Conservation (phyloP, 768 basidiomycete species). For the Gyrodon lividus region DNA sequence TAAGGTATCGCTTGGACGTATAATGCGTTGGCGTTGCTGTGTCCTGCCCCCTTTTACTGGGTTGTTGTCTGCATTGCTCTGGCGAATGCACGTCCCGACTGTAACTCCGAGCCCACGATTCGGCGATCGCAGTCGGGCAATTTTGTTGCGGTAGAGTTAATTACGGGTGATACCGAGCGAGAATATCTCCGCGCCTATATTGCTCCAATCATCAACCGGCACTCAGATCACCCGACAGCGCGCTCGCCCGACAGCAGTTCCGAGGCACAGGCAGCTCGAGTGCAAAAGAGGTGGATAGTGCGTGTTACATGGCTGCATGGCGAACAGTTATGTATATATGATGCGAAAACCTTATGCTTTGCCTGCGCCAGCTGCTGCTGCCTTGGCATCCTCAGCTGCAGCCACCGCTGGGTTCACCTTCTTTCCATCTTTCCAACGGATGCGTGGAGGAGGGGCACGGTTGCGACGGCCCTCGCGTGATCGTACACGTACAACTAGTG, state of each 20-base stretch:
- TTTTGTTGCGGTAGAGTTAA: no score
- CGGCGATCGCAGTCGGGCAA: no score
- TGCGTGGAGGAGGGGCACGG: slow-evolving; percentile 93
- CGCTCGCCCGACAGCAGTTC: neutral
- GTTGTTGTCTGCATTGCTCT: no score
- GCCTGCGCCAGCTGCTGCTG: slow-evolving; percentile 37
- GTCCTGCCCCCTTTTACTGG: no score
- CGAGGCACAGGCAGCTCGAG: neutral
- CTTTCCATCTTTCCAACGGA: slow-evolving; percentile 95
- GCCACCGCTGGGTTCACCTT: slow-evolving; percentile 95
- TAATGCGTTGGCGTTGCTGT: no score
- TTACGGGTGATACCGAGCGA: no score
- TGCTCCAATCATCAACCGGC: no score
- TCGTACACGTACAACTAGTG: slow-evolving; percentile 94
- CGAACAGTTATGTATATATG: slow-evolving; percentile 5
- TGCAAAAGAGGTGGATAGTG: slow-evolving; percentile 6
- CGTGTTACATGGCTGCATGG: slow-evolving; percentile 15
- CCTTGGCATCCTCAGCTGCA: slow-evolving; percentile 87
- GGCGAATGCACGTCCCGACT: no score
- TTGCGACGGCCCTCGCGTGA: slow-evolving; percentile 94
- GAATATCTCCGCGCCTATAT: no score
- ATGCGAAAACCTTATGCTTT: slow-evolving; percentile 45
- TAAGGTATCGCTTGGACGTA: no score
- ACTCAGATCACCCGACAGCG: no score
- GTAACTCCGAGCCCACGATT: no score